These are phyloP conservation scores for Entomortierella lignicola DNA, from an alignment of 192 early-diverging fungal species.

Conservation along the genomic window DNA sequence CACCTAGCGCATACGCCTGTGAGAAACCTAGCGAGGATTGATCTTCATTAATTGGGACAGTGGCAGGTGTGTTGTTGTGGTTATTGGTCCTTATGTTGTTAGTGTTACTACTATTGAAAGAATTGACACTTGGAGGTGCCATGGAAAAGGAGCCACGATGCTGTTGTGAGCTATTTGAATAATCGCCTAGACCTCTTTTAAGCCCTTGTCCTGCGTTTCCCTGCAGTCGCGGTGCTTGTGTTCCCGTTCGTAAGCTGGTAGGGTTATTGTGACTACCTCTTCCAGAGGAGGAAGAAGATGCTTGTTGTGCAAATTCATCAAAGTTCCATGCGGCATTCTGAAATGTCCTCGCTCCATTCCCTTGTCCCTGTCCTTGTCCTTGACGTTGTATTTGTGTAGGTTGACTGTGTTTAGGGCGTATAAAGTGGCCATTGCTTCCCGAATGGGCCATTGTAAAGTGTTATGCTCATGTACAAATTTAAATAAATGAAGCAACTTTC, in stretches of 20 bases:
- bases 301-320: conserved; percentile 1
- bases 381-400: not conserved
- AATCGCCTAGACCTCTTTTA: not conserved
- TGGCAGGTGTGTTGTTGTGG: not conserved
- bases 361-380: conserved; percentile 15
- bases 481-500: not conserved
- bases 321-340: conserved; percentile 3
- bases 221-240: not conserved
- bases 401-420: conserved; percentile 3
- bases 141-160: not conserved
- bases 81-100: not conserved
- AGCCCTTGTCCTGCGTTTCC: conserved; percentile 1
- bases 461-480: conserved; percentile 8
- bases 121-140: not conserved
- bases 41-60: not conserved
- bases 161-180: conserved; percentile 1
- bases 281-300: not conserved
- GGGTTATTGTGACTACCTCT: not conserved
- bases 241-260: not conserved
- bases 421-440: conserved; percentile 1
- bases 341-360: not conserved
- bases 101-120: not conserved
- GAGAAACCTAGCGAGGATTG: conserved; percentile 10
- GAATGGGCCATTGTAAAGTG: conserved; percentile 11
- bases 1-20: conserved; percentile 22